A percentile compares a stretch with the other conserved stretches of the same genome.
phyloP scores from a whole-genome alignment of 2,329 filamentous ascomycete species.

The Gremmenia infestans region DNA sequence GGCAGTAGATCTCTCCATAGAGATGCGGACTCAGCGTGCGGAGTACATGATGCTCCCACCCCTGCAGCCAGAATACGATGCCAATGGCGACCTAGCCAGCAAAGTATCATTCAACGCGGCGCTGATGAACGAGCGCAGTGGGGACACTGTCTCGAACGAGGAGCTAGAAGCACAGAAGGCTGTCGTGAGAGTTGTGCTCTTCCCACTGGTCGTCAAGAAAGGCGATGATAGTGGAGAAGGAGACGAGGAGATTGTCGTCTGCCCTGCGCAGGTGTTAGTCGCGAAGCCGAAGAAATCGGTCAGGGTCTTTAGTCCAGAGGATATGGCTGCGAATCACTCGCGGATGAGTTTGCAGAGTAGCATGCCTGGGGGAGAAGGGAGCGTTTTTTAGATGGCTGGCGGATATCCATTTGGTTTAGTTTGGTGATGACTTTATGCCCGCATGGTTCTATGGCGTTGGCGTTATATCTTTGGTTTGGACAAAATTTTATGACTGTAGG shows the following conservation, averaged over 20 bases:
- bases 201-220: slow-evolving; percentile 94
- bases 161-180: slow-evolving; percentile 72
- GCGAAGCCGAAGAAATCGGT: slow-evolving; percentile 40
- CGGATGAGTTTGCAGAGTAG: slow-evolving; percentile 30
- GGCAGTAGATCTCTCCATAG: slow-evolving; percentile 84
- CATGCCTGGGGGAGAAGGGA: slow-evolving; percentile 25
- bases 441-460: slow-evolving; percentile 17
- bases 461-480: not conserved
- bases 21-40: slow-evolving; percentile 94
- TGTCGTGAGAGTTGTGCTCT: slow-evolving; percentile 86
- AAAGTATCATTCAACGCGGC: slow-evolving; percentile 89
- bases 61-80: slow-evolving; percentile 89
- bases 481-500: slow-evolving; percentile 9
- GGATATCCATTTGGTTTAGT: slow-evolving; percentile 12
- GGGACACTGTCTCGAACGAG: slow-evolving; percentile 63
- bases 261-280: slow-evolving; percentile 88
- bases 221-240: slow-evolving; percentile 82
- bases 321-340: slow-evolving; percentile 18
- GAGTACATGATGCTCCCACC: slow-evolving; percentile 99
- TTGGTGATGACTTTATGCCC: slow-evolving; percentile 9
- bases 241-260: slow-evolving; percentile 93
- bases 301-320: slow-evolving; percentile 22
- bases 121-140: slow-evolving; percentile 89
- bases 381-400: slow-evolving; percentile 21
- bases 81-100: slow-evolving; percentile 80